These are phyloP conservation scores for Nicotiana otophora DNA, from an alignment of 257 asterid species.

Conservation along the genomic window DNA sequence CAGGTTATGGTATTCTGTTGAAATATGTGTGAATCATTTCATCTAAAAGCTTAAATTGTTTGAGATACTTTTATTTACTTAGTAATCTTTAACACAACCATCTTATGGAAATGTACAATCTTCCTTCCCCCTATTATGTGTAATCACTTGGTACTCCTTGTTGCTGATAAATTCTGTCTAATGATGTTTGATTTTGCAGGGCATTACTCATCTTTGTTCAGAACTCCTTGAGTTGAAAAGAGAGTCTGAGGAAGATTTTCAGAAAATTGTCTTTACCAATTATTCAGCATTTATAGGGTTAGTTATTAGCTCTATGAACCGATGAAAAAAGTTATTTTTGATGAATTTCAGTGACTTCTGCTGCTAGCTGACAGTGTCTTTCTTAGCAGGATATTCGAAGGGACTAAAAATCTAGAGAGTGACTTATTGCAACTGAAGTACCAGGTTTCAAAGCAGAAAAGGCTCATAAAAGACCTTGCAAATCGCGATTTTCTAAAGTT, in stretches of 20 bases:
- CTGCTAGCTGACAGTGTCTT: background rate
- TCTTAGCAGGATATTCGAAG: conserved; percentile 54
- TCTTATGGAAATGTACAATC: background rate
- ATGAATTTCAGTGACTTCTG: background rate
- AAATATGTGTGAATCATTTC: background rate
- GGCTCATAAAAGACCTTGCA: conserved; percentile 32
- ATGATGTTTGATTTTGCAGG: conserved; percentile 30
- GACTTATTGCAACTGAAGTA: conserved; percentile 46
- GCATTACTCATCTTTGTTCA: conserved; percentile 70
- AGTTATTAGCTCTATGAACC: conserved; percentile 11
- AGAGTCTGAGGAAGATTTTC: conserved; percentile 72
- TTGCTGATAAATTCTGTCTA: background rate
- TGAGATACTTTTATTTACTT: background rate
- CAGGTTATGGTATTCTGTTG: background rate
- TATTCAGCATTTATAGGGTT: conserved; percentile 61
- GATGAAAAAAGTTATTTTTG: background rate
- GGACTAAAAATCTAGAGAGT: conserved; percentile 38
- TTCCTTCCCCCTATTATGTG: background rate
- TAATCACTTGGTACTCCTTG: background rate
- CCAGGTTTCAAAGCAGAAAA: conserved; percentile 46
- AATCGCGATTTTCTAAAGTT: conserved; percentile 17
- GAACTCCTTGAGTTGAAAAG: conserved; percentile 73
- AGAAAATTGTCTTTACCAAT: conserved; percentile 49
- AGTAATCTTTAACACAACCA: background rate
- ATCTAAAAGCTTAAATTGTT: background rate